A percentile compares a stretch with the other conserved stretches of the same genome.
Evolutionary conservation across 768 basidiomycete species (phyloP).

Genomic region (Pulveroboletus sp.): DNA sequence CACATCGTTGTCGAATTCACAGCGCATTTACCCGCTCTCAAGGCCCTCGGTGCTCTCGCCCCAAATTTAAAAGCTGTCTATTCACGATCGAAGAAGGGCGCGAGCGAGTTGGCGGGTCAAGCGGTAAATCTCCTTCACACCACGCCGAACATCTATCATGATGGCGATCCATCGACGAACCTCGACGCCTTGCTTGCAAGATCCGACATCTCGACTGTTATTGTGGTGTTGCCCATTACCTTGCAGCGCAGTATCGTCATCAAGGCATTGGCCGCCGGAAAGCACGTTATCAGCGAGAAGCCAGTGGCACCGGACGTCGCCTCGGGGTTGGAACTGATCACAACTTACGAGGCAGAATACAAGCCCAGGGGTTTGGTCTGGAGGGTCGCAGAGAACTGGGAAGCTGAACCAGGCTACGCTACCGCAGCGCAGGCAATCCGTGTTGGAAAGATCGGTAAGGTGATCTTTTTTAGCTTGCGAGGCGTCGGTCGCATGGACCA

Average conservation of each 20-base stretch:
- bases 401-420: slow-evolving; percentile 55
- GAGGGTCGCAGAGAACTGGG: slow-evolving; percentile 78
- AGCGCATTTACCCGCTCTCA: slow-evolving; percentile 80
- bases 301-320: slow-evolving; percentile 73
- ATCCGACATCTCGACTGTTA: slow-evolving; percentile 65
- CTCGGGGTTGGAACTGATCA: slow-evolving; percentile 58
- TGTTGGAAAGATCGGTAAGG: slow-evolving; percentile 64
- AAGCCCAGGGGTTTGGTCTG: slow-evolving; percentile 67
- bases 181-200: slow-evolving; percentile 65
- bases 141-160: slow-evolving; percentile 52
- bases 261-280: slow-evolving; percentile 65
- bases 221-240: slow-evolving; percentile 75
- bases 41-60: slow-evolving; percentile 42
- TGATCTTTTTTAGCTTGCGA: slow-evolving; percentile 60
- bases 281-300: slow-evolving; percentile 88
- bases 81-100: slow-evolving; percentile 67
- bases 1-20: slow-evolving; percentile 22
- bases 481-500: slow-evolving; percentile 51
- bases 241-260: slow-evolving; percentile 64
- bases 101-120: slow-evolving; percentile 46
- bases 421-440: slow-evolving; percentile 44
- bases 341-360: slow-evolving; percentile 59
- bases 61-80: slow-evolving; percentile 65
- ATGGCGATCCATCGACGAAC: slow-evolving; percentile 40
- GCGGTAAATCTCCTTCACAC: slow-evolving; percentile 38